A percentile compares a stretch with the other conserved stretches of the same genome.
phyloP scores from a whole-genome alignment of 2,329 filamentous ascomycete genomes.

The Monosporascus sp. region DNA sequence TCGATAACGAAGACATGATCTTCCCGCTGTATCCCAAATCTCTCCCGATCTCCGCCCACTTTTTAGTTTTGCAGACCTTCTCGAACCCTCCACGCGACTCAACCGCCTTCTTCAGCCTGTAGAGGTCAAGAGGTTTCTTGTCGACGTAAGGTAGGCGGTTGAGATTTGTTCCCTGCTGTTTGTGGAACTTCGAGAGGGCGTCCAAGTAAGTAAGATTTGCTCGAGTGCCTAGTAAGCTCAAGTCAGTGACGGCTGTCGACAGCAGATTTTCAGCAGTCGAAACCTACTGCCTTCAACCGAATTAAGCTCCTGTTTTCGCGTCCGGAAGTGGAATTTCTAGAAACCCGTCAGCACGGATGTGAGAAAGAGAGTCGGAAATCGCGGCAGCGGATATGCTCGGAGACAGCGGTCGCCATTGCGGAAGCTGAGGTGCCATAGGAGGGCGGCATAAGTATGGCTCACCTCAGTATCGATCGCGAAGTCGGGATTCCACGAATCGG shows the following conservation, averaged over 20 bases:
- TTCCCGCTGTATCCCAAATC: slow-evolving; percentile 97
- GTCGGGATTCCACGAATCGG: slow-evolving; percentile 86
- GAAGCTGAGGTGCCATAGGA: neutral
- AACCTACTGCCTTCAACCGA: slow-evolving; percentile 92
- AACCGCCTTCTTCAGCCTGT: slow-evolving; percentile 93
- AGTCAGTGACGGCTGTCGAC: slow-evolving; percentile 4
- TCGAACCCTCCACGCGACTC: slow-evolving; percentile 93
- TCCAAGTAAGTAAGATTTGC: slow-evolving; percentile 96
- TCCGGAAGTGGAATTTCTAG: slow-evolving; percentile 94
- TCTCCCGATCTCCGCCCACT: slow-evolving; percentile 97
- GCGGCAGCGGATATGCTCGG: neutral
- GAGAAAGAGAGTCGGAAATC: neutral
- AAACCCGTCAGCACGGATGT: slow-evolving; percentile 7
- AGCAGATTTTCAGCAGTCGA: slow-evolving; percentile 1
- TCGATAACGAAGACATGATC: slow-evolving; percentile 98
- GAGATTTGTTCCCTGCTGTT: slow-evolving; percentile 88
- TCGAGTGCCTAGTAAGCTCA: slow-evolving; percentile 62
- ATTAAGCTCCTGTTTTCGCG: slow-evolving; percentile 92
- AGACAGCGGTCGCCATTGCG: neutral
- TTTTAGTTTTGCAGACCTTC: slow-evolving; percentile 93
- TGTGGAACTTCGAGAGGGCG: slow-evolving; percentile 92
- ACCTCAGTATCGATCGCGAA: slow-evolving; percentile 98
- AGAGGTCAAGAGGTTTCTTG: slow-evolving; percentile 92
- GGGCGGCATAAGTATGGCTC: slow-evolving; percentile 24
- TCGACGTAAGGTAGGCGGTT: slow-evolving; percentile 95